Evolutionary conservation across 768 basidiomycete genomes (phyloP).

Genomic region (Mycena pura): DNA sequence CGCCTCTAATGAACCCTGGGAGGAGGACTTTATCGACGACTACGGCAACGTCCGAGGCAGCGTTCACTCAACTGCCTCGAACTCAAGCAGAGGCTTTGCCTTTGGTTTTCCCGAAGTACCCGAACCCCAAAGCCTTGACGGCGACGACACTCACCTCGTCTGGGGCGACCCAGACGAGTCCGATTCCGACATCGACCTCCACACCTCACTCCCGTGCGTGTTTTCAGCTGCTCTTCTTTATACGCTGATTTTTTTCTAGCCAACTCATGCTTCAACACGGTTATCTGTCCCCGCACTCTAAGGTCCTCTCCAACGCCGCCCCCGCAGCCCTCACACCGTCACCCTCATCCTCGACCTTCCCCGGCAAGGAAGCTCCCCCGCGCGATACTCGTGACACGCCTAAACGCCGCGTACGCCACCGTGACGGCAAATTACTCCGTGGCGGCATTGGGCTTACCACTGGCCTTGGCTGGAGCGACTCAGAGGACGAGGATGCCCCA

Average conservation of each 20-base stretch:
- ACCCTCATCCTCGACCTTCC: constrained; percentile 1
- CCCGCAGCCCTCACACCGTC: neutral
- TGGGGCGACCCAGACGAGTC: constrained; percentile 50
- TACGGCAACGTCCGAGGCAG: constrained; percentile 27
- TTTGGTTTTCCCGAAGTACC: constrained; percentile 22
- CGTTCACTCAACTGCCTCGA: constrained; percentile 5
- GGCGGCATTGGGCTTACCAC: constrained; percentile 76
- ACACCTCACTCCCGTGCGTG: constrained; percentile 73
- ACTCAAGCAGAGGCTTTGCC: constrained; percentile 8
- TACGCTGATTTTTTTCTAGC: constrained; percentile 39
- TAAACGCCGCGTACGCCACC: constrained; percentile 61
- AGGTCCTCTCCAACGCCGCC: constrained; percentile 53
- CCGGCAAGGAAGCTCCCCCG: constrained; percentile 10
- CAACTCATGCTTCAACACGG: constrained; percentile 73
- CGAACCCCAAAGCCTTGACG: constrained; percentile 25
- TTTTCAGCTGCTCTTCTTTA: constrained; percentile 6
- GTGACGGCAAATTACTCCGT: constrained; percentile 61
- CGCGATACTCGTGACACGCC: constrained; percentile 54
- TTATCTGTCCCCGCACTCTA: constrained; percentile 69
- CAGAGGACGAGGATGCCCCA: constrained; percentile 80
- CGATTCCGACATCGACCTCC: constrained; percentile 71
- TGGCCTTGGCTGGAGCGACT: constrained; percentile 78
- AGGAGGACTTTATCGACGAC: constrained; percentile 33
- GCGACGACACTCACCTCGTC: constrained; percentile 29
- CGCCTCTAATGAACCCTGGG: constrained; percentile 21